Base-by-base conservation (phyloP, 495 filamentous ascomycete species). In the Penicillium coprophilum region DNA sequence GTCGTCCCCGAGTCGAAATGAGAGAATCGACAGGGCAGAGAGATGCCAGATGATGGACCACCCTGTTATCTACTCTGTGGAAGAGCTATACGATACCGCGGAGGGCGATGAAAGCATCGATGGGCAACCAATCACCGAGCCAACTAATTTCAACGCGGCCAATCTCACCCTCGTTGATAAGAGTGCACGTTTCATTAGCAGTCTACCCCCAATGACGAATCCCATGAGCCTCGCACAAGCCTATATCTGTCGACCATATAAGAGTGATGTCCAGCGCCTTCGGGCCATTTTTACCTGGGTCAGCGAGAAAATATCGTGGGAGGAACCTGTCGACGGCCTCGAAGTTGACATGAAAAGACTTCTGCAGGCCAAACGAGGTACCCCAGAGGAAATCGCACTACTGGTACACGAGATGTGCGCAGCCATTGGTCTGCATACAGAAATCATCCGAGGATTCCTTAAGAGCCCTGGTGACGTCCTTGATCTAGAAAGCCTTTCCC, bases 201-300 rank as follows among this genome's bases (percentile, higher is more conserved):
- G 82, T 63, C 75, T 97, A n/a, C 94, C 95, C n/a, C 85, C 90
- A 3, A 88, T 87, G 75, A 93, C 87, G 2, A 97, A 89, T 34
- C 83, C 94, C 0, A 82, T 87, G 49, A 90, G 85, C 53, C 81
- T 99, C 21, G 92, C 92, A 1, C 92, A 95, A 52, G 90, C 88
- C 7, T 96, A 96, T 64, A 85, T 99, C 27, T 97, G 95, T 64
- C 85, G 95, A 41, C 95, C 95, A 6, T 96, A 97, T 67, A 84
- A 92, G 48, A 96, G 90, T 68, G 95, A 97, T 62, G 90, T 96
- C 1, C 94, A 99, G 66, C 83, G 92, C 36, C 77, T 97, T 5
- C 82, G 94, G 20, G 91, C 94, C 1, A 96, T 97, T 48, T 99
- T 96, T 65, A 96, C 87, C 10, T 99, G 93, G 92, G 90, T 96